phyloP scores from a whole-genome alignment of 306 rosid genomes.

The Macrotyloma uniflorum region DNA sequence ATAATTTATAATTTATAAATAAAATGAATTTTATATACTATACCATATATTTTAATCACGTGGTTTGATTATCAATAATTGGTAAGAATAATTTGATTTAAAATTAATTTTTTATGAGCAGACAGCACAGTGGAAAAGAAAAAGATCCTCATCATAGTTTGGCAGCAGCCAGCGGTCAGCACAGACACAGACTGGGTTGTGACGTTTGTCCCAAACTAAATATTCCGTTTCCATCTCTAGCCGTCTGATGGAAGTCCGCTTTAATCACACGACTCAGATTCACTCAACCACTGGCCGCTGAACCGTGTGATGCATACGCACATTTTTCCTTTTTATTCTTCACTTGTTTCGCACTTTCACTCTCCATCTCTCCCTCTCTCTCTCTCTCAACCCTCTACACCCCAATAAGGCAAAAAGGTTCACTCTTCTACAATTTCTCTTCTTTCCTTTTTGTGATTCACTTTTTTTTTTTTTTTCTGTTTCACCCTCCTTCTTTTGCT shows the following conservation, averaged over 20 bases:
- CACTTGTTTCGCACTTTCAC: neutral
- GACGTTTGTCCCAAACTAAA: neutral
- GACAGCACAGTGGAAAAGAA: neutral
- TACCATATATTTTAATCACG: neutral
- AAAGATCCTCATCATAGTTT: neutral
- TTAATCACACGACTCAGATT: constrained; percentile 35
- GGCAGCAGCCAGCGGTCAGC: neutral
- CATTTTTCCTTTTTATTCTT: neutral
- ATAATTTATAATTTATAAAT: neutral
- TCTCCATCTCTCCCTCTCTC: neutral
- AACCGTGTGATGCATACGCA: neutral
- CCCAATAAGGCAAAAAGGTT: neutral
- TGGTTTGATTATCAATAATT: neutral
- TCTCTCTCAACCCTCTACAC: neutral
- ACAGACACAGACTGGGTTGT: neutral
- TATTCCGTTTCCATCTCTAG: neutral
- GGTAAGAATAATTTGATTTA: neutral
- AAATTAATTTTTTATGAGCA: neutral
- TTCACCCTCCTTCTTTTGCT: neutral
- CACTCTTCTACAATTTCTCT: neutral
- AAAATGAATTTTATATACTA: neutral
- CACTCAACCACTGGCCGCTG: constrained; percentile 34
- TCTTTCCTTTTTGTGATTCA: neutral
- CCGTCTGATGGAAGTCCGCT: constrained; percentile 35
- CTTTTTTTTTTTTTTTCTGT: neutral